Evolutionary conservation across 495 filamentous ascomycete species (phyloP), one percentile per base, ranked within the genome.

Genomic region (Aspergillus mulundensis): DNA sequence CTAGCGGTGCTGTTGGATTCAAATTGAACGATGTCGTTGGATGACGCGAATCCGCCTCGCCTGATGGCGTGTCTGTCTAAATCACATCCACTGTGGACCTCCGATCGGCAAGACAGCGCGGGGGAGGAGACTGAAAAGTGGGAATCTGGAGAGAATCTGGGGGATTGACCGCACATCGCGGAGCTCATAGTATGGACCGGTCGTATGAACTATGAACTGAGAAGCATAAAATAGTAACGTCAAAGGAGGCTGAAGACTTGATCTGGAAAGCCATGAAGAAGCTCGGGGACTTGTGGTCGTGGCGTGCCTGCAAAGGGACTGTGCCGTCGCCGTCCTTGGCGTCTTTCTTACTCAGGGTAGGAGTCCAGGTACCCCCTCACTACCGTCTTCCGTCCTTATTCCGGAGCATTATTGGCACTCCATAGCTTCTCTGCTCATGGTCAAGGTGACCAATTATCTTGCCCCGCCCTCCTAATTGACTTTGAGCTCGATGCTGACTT

Each of bases 1-100:
- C 7, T 36, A 25, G 56, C 16, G n/a, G n/a, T n/a, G 49, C 41
- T 24, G 41, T 41, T 58, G 56, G 42, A 21, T 47, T 46, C 6
- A 24, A 43, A 30, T 32, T 15, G 44, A 21, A 15, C 36, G 24
- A 58, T 34, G 55, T 58, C 30, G 56, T 59, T 62, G 52, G 60
- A 40, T 39, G 48, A 19, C n/a, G 21, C 19, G 34, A 43, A 50
- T 45, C 53, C 41, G 32, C 49, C 55, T 53, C 50, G 23, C 52
- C 30, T 21, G 40, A 53, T 55, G 36, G 46, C 36, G 53, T 30
- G 41, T 53, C 21, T 23, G 19, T 42, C 42, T 30, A 14, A 3
- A 21, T 34, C 50, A 41, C 45, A 54, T 23, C 53, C 56, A 56
- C 60, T 34, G 53, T 59, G 61, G 61, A 41, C 58, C 61, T 44